Base-by-base conservation (phyloP, 78 protist genomes). In the Tieghemostelium lacteum region DNA sequence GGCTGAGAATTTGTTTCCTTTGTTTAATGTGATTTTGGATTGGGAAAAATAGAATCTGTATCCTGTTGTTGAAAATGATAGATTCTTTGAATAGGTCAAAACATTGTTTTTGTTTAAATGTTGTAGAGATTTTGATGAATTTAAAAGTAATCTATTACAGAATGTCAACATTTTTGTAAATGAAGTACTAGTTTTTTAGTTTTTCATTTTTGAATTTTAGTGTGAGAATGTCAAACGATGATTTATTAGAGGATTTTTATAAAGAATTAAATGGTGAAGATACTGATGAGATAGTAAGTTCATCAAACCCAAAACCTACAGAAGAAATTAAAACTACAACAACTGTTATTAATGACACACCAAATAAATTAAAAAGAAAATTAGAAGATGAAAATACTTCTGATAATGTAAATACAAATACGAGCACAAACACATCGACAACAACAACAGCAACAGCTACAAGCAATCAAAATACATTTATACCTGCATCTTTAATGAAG, bases 341-440 rank as follows among this genome's bases (percentile, higher is more conserved):
- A 37, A 67, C 16, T 3, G 26, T n/a, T 20, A 42, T 57, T 40
- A 36, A n/a, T 17, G 17, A 6, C 16, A 5, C 66, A 14, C 3
- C 31, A 5, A 29, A n/a, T 7, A 60, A 60, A n/a, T 40, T 71
- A 71, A 71, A 71, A 52, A 71, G 77, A 52, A 71, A 71, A 50
- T 31, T 71, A 17, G 77, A 42, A 4, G 77, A 71, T 50, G 8
- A 20, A 61, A 12, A 29, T 28, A 49, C 73, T 20, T 33, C 42
- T 0, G 36, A 20, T 0, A 64, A 40, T 0, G 36, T 50, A 22
- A 1, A 40, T 14, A 28, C 36, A 6, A 62, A 31, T 33, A 62
- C 14, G 8, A 62, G 14, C 5, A 69, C 39, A 31, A 70, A 24
- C n/a, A 49, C 76, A 33, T n/a, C 33, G 39, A 16, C 77, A 20